Evolutionary conservation across 768 basidiomycete genomes (phyloP), one percentile per base, ranked within the genome.

Genomic region (Leucosporidium creatinivorum): DNA sequence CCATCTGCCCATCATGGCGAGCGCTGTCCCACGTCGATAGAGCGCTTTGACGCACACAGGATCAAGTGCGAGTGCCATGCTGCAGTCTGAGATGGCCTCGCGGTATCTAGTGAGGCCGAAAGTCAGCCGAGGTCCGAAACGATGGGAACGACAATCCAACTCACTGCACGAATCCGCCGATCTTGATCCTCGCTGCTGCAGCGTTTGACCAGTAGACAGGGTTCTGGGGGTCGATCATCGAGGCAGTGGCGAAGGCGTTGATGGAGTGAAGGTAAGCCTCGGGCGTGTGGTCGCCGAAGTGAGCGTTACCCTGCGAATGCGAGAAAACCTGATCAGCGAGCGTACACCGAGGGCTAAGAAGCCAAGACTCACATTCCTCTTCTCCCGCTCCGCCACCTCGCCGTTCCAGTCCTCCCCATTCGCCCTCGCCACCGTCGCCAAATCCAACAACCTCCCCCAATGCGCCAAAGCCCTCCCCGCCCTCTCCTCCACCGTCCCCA

Each of bases 31-130:
- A 17, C 70, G 67, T 0, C 70, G 64, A 54, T 72, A 72, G 19
- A 72, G 62, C 26, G 70, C 67, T 47, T 72, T 72, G 62, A 66
- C 68, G 47, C 49, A n/a, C 13, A 15, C 12, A 1, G 51, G 61
- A 33, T 68, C 64, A 26, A 61, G 47, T n/a, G 21, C 52, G 28
- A 72, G 67, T 3, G 70, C 67, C 30, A 68, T 21, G 23, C 67
- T 72, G 49, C 67, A 68, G 50, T 72, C 70, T 18, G 54, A 50
- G 55, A 72, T 52, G 33, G 70, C 70, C 47, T 72, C 70, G 36
- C 67, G 31, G 58, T 68, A 71, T 36, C 67, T 68, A n/a, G 3
- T 23, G 19, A 30, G 30, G 26, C n/a, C n/a, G 8, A 12, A 4
- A 6, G 49, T 66, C 36, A 49, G 30, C 39, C 48, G 31, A 25